phyloP scores from a whole-genome alignment of 2,329 filamentous ascomycete species.

The Podosphaera leucotricha region DNA sequence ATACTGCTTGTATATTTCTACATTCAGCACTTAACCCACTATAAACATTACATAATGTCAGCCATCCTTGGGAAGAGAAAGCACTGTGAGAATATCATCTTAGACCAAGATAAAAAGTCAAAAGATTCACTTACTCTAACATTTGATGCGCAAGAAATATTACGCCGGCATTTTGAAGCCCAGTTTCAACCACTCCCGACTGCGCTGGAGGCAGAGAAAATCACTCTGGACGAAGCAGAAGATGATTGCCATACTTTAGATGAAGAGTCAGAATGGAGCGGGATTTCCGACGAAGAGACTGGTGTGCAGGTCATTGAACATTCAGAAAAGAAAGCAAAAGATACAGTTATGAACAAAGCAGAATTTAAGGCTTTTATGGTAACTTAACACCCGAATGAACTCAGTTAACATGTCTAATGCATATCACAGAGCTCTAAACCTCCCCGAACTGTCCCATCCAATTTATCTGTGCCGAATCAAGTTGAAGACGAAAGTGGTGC shows the following conservation, averaged over 20 bases:
- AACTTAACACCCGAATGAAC: conserved; percentile 3
- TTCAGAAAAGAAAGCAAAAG: conserved; percentile 10
- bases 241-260: conserved; percentile 13
- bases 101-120: neutral
- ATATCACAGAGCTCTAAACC: conserved; percentile 11
- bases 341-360: conserved; percentile 31
- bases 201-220: conserved; percentile 5
- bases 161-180: conserved; percentile 69
- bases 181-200: conserved; percentile 53
- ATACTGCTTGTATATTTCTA: too few relatives aligned
- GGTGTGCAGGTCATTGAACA: conserved; percentile 23
- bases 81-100: neutral
- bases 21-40: too few relatives aligned
- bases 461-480: conserved; percentile 12
- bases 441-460: conserved; percentile 5
- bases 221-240: conserved; percentile 6
- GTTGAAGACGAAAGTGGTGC: conserved; percentile 25
- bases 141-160: conserved; percentile 45
- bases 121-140: conserved; percentile 8
- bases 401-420: conserved; percentile 2
- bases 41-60: too few relatives aligned
- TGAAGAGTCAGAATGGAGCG: conserved; percentile 33
- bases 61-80: neutral
- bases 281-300: conserved; percentile 28
- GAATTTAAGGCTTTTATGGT: conserved; percentile 66